These are phyloP conservation scores for Rhazya stricta DNA, from an alignment of 257 asterid genomes.

Conservation along the genomic window DNA sequence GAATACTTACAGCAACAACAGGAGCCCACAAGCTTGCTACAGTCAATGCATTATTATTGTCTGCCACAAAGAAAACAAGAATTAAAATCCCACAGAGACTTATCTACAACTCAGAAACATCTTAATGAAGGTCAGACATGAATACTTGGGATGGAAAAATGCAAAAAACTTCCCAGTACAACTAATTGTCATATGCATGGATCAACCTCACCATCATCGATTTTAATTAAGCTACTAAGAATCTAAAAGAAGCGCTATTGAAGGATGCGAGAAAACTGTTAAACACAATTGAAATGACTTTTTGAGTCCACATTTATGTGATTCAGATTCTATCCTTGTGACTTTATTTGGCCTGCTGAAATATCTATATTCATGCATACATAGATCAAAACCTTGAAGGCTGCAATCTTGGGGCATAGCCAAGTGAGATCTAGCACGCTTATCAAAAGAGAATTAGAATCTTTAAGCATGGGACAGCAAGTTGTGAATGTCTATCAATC, in stretches of 20 bases:
- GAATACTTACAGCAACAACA: slow-evolving; percentile 86
- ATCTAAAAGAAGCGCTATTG: neutral
- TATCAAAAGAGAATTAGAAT: neutral
- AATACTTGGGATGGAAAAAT: neutral
- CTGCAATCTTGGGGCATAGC: neutral
- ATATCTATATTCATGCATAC: neutral
- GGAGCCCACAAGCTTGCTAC: slow-evolving; percentile 93
- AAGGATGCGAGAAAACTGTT: neutral
- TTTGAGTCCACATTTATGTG: neutral
- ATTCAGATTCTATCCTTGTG: neutral
- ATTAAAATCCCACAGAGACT: neutral
- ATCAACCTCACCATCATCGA: neutral
- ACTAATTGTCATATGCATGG: neutral
- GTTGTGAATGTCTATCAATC: neutral
- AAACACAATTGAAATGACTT: neutral
- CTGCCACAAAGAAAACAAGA: slow-evolving; percentile 46
- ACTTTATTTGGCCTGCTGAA: neutral
- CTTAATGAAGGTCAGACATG: neutral
- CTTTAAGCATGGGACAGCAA: neutral
- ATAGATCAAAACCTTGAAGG: neutral
- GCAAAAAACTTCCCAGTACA: neutral
- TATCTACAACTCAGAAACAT: neutral
- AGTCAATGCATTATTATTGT: slow-evolving; percentile 63
- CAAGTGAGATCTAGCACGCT: neutral
- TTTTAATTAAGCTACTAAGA: neutral